These are phyloP conservation scores for Phlyctochytrium arcticum DNA, from an alignment of 192 early-diverging fungal genomes.

Conservation along the genomic window DNA sequence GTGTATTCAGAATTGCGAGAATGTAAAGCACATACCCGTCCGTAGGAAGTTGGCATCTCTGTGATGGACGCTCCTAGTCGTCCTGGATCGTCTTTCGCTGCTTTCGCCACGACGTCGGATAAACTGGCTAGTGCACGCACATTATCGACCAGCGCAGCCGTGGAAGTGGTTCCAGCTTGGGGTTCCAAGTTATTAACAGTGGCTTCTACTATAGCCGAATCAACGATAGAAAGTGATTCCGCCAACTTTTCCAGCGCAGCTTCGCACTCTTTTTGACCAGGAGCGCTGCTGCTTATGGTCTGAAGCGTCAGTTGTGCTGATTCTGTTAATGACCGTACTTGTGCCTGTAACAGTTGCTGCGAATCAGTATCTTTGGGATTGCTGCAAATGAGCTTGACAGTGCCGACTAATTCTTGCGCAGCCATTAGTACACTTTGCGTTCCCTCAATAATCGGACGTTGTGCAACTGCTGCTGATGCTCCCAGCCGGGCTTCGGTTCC, in stretches of 20 bases:
- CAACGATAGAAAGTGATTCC: slow-evolving; percentile 30
- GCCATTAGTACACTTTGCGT: slow-evolving; percentile 29
- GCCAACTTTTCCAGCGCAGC: slow-evolving; percentile 36
- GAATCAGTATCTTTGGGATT: slow-evolving; percentile 36
- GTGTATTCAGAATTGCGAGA: neutral
- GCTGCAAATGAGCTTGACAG: slow-evolving; percentile 39
- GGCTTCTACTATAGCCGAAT: slow-evolving; percentile 47
- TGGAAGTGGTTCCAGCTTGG: slow-evolving; percentile 7
- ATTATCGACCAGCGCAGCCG: slow-evolving; percentile 37
- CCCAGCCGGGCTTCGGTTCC: slow-evolving; percentile 43
- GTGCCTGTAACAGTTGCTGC: slow-evolving; percentile 25
- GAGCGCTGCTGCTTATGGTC: slow-evolving; percentile 32
- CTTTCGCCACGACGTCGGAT: slow-evolving; percentile 40
- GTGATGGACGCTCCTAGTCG: slow-evolving; percentile 31
- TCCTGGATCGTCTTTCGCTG: slow-evolving; percentile 31
- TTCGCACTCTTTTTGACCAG: slow-evolving; percentile 55
- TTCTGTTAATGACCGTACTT: slow-evolving; percentile 28
- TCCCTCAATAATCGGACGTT: slow-evolving; percentile 40
- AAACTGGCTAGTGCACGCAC: slow-evolving; percentile 38
- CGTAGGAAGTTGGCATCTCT: slow-evolving; percentile 40
- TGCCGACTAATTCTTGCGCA: slow-evolving; percentile 33
- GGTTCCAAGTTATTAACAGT: slow-evolving; percentile 41
- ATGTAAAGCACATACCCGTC: slow-evolving; percentile 27
- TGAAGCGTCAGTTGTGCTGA: slow-evolving; percentile 26
- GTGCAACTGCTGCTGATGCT: slow-evolving; percentile 19